These are phyloP conservation scores for Phytophthora boehmeriae DNA, from an alignment of 352 stramenopile genomes.

Conservation along the genomic window DNA sequence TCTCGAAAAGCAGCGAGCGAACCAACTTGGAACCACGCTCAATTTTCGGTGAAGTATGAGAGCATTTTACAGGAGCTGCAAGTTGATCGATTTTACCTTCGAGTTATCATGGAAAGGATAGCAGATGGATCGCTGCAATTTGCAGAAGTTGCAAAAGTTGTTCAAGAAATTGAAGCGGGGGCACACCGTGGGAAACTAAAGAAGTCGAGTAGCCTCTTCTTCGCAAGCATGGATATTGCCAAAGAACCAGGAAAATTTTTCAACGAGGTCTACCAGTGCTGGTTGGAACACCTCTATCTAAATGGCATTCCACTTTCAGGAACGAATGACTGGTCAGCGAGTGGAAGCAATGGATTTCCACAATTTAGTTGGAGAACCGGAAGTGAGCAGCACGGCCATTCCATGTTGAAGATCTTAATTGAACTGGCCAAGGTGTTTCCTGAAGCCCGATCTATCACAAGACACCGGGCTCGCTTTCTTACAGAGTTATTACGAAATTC, in stretches of 20 bases:
- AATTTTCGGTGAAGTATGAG: constrained; percentile 70
- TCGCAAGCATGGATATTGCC: constrained; percentile 71
- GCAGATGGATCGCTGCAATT: constrained; percentile 74
- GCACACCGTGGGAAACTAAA: constrained; percentile 50
- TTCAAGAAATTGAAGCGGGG: constrained; percentile 45
- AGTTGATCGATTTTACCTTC: constrained; percentile 72
- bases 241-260: constrained; percentile 70
- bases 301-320: constrained; percentile 41
- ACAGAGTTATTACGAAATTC: constrained; percentile 57
- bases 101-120: constrained; percentile 72
- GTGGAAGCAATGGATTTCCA: constrained; percentile 35
- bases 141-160: constrained; percentile 49
- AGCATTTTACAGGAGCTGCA: constrained; percentile 67
- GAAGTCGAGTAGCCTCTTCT: constrained; percentile 56
- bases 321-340: constrained; percentile 40
- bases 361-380: constrained; percentile 26
- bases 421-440: constrained; percentile 68
- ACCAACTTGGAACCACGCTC: constrained; percentile 69
- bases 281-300: constrained; percentile 75
- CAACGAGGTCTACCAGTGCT: constrained; percentile 82
- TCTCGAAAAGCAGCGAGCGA: constrained; percentile 31
- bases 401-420: constrained; percentile 74
- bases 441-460: constrained; percentile 47
- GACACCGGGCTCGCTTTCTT: constrained; percentile 56
- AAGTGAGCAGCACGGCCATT: constrained; percentile 55